Percentiles rank a stretch among this genome's conserved stretches.
Conservation (phyloP, 805 yeast genomes). For the Pichia membranifaciens region DNA sequence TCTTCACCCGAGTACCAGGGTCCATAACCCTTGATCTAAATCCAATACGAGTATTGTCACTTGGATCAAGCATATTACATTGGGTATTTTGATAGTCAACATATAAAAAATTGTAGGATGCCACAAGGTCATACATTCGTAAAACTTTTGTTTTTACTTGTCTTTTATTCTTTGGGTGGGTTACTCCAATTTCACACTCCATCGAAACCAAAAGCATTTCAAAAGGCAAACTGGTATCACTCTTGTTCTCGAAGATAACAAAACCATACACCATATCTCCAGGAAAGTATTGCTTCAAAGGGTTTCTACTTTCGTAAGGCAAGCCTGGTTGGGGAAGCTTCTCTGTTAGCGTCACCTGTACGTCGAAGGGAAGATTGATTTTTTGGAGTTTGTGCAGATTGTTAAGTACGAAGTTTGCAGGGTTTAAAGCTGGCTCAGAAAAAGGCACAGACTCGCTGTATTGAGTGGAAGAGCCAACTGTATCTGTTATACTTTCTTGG, state of each 20-base stretch:
- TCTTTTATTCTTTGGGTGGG: background rate
- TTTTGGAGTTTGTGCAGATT: constrained; percentile 2
- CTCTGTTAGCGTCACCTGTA: constrained; percentile 33
- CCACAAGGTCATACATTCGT: constrained; percentile 7
- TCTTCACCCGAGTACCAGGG: constrained; percentile 46
- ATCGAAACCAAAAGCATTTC: constrained; percentile 56
- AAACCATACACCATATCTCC: constrained; percentile 63
- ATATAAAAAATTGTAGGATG: constrained; percentile 4
- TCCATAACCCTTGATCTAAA: constrained; percentile 33
- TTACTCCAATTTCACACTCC: constrained; percentile 38
- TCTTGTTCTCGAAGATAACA: constrained; percentile 36
- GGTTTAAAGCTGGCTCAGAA: constrained; percentile 2
- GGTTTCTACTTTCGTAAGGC: constrained; percentile 20
- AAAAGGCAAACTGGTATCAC: constrained; percentile 40
- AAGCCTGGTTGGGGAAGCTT: constrained; percentile 28
- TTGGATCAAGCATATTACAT: background rate
- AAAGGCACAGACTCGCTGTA: constrained; percentile 12
- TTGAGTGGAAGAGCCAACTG: background rate
- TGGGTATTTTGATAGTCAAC: background rate
- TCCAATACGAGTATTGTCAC: constrained; percentile 30
- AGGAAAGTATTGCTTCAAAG: constrained; percentile 50
- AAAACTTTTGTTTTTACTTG: constrained; percentile 1
- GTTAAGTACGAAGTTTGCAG: background rate
- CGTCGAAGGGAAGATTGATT: constrained; percentile 7
- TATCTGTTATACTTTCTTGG: constrained; percentile 2